These are phyloP conservation scores for Botryotinia convoluta DNA, from an alignment of 2,329 filamentous ascomycete genomes.

Conservation along the genomic window DNA sequence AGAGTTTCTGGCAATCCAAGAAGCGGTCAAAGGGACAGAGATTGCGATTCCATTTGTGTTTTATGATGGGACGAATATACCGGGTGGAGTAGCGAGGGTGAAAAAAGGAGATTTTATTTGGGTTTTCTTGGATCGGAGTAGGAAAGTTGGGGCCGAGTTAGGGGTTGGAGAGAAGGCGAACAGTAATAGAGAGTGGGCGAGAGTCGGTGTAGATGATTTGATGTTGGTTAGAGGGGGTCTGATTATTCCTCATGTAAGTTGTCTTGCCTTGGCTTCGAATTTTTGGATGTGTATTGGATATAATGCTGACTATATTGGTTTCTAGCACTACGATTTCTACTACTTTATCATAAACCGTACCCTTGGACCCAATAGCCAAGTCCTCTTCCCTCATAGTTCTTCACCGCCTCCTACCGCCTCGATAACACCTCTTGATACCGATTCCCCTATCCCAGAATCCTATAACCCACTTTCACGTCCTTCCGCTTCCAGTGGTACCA, in stretches of 20 bases:
- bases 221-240: constrained; percentile 88
- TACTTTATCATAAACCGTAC: constrained; percentile 93
- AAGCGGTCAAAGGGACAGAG: constrained; percentile 83
- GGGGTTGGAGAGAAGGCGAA: constrained; percentile 64
- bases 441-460: constrained; percentile 27
- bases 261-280: neutral
- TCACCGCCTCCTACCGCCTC: constrained; percentile 38
- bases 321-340: constrained; percentile 93
- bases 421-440: constrained; percentile 21
- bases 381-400: constrained; percentile 73
- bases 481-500: constrained; percentile 33
- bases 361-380: constrained; percentile 65
- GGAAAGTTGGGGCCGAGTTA: constrained; percentile 83
- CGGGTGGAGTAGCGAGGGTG: constrained; percentile 77
- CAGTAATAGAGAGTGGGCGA: constrained; percentile 78
- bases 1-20: constrained; percentile 80
- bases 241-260: constrained; percentile 87
- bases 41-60: constrained; percentile 94
- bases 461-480: constrained; percentile 43
- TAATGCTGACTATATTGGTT: constrained; percentile 30
- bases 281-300: neutral
- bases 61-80: constrained; percentile 89
- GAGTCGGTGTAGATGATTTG: constrained; percentile 91
- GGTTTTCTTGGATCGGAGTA: constrained; percentile 87
- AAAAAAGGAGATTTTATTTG: constrained; percentile 93